Percentiles rank a stretch among this genome's conserved stretches.
Evolutionary conservation across 2,329 filamentous ascomycete genomes (phyloP).

Genomic region (Alternaria infectoria): DNA sequence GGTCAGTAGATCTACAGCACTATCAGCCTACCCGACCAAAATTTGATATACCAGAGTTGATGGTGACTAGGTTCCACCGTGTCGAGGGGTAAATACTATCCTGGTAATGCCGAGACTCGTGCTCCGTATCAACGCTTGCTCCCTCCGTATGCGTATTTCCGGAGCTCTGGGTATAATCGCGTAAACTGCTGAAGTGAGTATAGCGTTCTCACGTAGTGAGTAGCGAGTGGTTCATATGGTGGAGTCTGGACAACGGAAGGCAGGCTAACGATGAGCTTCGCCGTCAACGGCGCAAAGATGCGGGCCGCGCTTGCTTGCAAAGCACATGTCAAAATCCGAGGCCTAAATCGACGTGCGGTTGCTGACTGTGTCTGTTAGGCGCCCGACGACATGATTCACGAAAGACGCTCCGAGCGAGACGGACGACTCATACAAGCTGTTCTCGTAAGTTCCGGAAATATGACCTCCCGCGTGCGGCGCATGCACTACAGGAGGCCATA

Average conservation of each 20-base stretch:
- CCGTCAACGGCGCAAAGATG: background rate
- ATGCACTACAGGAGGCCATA: background rate
- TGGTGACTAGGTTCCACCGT: background rate
- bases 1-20: background rate
- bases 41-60: background rate
- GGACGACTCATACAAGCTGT: background rate
- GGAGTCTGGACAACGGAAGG: background rate
- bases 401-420: background rate
- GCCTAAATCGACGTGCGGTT: background rate
- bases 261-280: background rate
- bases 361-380: background rate
- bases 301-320: background rate
- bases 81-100: background rate
- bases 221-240: background rate
- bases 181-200: background rate
- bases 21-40: background rate
- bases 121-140: background rate
- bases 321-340: background rate
- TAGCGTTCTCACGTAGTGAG: background rate
- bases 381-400: background rate
- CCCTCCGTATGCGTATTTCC: background rate
- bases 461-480: background rate
- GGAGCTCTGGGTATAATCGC: background rate
- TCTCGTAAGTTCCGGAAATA: background rate
- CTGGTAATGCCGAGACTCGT: background rate